Conservation (phyloP, 441 rosid species). For the Euphorbia celastroides region DNA sequence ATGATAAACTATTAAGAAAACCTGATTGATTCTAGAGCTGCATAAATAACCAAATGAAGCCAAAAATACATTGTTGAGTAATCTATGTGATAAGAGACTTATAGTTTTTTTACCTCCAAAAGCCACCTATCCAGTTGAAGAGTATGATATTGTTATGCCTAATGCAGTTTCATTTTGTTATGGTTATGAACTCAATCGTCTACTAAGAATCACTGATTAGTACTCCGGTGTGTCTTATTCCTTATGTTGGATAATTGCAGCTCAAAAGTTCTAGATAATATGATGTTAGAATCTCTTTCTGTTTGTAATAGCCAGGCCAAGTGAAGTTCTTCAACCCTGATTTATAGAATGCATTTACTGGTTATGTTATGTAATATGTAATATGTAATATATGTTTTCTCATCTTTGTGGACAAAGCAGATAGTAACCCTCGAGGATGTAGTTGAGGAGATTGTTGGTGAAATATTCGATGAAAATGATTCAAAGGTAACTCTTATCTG, state of each 20-base stretch:
- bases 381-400: not conserved
- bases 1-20: not conserved
- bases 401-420: constrained; percentile 41
- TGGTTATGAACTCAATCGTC: not conserved
- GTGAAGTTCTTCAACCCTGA: too few relatives aligned
- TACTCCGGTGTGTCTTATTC: not conserved
- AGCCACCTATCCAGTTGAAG: not conserved
- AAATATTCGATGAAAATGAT: constrained; percentile 97
- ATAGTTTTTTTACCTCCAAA: not conserved
- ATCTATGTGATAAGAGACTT: not conserved
- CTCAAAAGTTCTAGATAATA: not conserved
- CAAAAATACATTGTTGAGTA: not conserved
- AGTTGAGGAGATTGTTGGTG: constrained; percentile 99
- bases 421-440: constrained; percentile 93
- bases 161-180: not conserved
- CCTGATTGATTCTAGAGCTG: not conserved
- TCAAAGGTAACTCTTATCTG: constrained; percentile 57
- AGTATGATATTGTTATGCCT: not conserved
- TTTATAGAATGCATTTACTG: not conserved
- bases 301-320: not conserved
- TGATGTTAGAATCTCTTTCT: constrained; percentile 1
- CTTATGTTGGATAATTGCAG: not conserved
- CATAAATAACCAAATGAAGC: too few relatives aligned
- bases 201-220: not conserved
- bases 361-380: not conserved